Conservation (phyloP, 2,329 filamentous ascomycete species). For the Cytospora piceae region DNA sequence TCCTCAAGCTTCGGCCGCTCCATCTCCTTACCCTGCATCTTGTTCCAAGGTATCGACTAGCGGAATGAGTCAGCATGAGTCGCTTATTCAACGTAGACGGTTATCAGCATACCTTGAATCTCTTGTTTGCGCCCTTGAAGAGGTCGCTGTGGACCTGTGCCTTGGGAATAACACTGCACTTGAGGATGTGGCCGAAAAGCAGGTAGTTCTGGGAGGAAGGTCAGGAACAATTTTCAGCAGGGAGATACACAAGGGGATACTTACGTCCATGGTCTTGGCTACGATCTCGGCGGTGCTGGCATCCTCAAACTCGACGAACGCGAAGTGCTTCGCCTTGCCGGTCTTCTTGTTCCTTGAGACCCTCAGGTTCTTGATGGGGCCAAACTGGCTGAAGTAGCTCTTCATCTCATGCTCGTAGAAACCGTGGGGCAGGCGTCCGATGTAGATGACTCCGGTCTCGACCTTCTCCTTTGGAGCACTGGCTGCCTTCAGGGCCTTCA, state of each 20-base stretch:
- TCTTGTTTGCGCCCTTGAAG: constrained; percentile 87
- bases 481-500: constrained; percentile 18
- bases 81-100: no score
- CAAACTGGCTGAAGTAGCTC: constrained; percentile 93
- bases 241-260: neutral
- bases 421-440: constrained; percentile 83
- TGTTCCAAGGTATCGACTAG: constrained; percentile 75
- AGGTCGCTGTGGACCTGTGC: constrained; percentile 79
- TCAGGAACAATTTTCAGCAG: constrained; percentile 2
- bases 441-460: constrained; percentile 80
- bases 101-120: constrained; percentile 66
- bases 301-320: constrained; percentile 88
- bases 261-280: constrained; percentile 84
- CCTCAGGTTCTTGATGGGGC: constrained; percentile 75
- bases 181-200: constrained; percentile 90
- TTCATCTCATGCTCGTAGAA: constrained; percentile 98
- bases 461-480: constrained; percentile 41
- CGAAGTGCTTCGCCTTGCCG: constrained; percentile 89
- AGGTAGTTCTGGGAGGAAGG: constrained; percentile 72
- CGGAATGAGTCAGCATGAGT: neutral
- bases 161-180: constrained; percentile 77
- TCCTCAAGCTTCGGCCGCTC: constrained; percentile 73
- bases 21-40: constrained; percentile 77
- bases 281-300: constrained; percentile 84
- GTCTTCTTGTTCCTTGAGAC: constrained; percentile 92